These are phyloP conservation scores for Nicotiana noctiflora DNA, from an alignment of 257 asterid genomes.

Conservation along the genomic window DNA sequence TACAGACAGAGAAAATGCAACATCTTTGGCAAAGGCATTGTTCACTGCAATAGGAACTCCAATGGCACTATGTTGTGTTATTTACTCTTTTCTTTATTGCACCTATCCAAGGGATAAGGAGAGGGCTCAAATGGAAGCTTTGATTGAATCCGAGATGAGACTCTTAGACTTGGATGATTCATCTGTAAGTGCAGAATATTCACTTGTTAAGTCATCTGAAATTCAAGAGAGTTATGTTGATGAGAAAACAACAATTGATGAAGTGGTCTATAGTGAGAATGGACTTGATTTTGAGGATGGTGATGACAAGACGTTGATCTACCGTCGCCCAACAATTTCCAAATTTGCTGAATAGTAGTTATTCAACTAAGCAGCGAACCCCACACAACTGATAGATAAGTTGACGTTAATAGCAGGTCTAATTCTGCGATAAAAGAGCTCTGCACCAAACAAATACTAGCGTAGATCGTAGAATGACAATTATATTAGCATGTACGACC, in stretches of 20 bases:
- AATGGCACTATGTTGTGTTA: slow-evolving; percentile 60
- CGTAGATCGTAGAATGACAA: not conserved
- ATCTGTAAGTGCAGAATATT: slow-evolving; percentile 8
- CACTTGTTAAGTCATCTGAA: slow-evolving; percentile 20
- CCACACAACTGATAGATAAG: not conserved
- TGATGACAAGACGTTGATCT: slow-evolving; percentile 25
- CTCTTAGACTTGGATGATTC: slow-evolving; percentile 25
- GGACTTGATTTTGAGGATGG: slow-evolving; percentile 40
- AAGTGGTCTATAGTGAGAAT: slow-evolving; percentile 32
- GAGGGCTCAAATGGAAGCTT: slow-evolving; percentile 62
- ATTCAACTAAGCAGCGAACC: not conserved
- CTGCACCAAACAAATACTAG: not conserved
- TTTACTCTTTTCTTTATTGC: slow-evolving; percentile 67
- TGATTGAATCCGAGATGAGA: slow-evolving; percentile 64
- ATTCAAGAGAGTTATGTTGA: slow-evolving; percentile 23
- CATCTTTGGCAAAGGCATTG: slow-evolving; percentile 67
- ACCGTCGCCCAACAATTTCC: not conserved
- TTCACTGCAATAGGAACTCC: slow-evolving; percentile 66
- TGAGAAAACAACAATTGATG: not conserved
- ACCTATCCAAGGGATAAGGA: slow-evolving; percentile 74
- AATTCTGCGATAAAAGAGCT: not conserved
- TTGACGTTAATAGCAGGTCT: not conserved
- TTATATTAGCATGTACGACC: not conserved
- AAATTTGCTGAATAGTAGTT: not conserved
- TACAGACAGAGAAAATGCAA: slow-evolving; percentile 64